Evolutionary conservation across 1,139 yeast species (phyloP), one percentile per base, ranked within the genome.

Genomic region (Geotrichum reessii): DNA sequence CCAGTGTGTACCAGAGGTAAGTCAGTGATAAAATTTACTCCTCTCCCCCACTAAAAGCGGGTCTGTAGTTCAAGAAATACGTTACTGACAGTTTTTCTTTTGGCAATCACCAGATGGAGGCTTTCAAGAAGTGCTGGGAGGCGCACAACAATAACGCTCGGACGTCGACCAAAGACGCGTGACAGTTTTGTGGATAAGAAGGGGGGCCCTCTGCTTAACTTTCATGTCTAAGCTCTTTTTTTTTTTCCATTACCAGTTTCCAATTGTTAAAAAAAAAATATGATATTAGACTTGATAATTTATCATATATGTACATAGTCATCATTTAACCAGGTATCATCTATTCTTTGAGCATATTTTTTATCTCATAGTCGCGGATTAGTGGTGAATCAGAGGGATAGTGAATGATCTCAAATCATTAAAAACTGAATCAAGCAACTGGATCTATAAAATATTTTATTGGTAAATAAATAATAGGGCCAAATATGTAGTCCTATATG

Each of bases 101-200:
- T 17, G 11, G 17, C 7, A 8, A 37, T 37, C 44, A 37, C 21
- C 48, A 76, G 76, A 83, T 86, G 87, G 76, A 77, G 50, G 87
- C 81, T 1, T 86, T 86, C 68, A 77, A 81, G 56, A 76, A 80
- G 65, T 86, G 95, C 72, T 86, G 95, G 95, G 81, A 73, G 8
- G 71, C 63, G 19, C 78, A 83, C 69, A 77, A 79, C 61, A 86
- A 86, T 67, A 78, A 84, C 69, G 74, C 75, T 57, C 72, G 92
- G 47, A 66, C 69, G 14, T 55, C 59, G 14, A 67, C 69, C 12
- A 52, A 61, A 54, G 63, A 65, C 33, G 62, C 55, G 21, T 37
- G 44, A 37, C 9, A 17, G 44, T 12, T 9, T 37, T 37, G 9
- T n/a, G n/a, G n/a, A n/a, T n/a, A n/a, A n/a, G n/a, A n/a, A n/a